These are phyloP conservation scores for Colletotrichum sidae DNA, from an alignment of 2,329 filamentous ascomycete genomes.

Conservation along the genomic window DNA sequence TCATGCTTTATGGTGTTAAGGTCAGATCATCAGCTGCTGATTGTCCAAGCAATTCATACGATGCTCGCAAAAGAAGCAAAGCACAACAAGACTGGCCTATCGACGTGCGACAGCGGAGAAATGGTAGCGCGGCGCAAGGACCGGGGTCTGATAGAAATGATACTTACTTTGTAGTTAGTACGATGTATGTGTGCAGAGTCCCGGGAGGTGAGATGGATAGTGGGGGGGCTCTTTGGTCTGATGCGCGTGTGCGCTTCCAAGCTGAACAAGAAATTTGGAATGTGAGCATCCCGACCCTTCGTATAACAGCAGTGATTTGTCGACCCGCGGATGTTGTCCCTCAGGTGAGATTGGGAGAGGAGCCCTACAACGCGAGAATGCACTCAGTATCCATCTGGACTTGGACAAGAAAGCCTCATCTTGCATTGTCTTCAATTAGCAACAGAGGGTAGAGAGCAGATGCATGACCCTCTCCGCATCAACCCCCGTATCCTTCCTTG, in stretches of 20 bases:
- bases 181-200: slow-evolving; percentile 25
- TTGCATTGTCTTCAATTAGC: too few species aligned
- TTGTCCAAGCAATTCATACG: slow-evolving; percentile 26
- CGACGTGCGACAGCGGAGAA: slow-evolving; percentile 34
- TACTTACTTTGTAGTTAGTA: background rate
- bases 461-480: slow-evolving; percentile 28
- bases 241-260: slow-evolving; percentile 10
- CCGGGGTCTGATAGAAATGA: slow-evolving; percentile 24
- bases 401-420: too few species aligned
- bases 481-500: slow-evolving; percentile 1
- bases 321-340: background rate
- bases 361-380: too few species aligned
- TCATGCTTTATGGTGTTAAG: slow-evolving; percentile 18
- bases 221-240: slow-evolving; percentile 19
- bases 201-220: slow-evolving; percentile 23
- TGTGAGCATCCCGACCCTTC: background rate
- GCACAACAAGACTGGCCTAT: slow-evolving; percentile 21
- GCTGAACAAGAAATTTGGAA: slow-evolving; percentile 24
- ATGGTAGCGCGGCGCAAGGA: slow-evolving; percentile 33
- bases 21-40: slow-evolving; percentile 32
- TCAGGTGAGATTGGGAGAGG: background rate
- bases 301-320: background rate
- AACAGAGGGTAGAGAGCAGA: background rate
- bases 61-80: slow-evolving; percentile 34
- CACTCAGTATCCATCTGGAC: too few species aligned